phyloP scores from a whole-genome alignment of 2,329 filamentous ascomycete genomes.

The Karstenula rhodostoma region DNA sequence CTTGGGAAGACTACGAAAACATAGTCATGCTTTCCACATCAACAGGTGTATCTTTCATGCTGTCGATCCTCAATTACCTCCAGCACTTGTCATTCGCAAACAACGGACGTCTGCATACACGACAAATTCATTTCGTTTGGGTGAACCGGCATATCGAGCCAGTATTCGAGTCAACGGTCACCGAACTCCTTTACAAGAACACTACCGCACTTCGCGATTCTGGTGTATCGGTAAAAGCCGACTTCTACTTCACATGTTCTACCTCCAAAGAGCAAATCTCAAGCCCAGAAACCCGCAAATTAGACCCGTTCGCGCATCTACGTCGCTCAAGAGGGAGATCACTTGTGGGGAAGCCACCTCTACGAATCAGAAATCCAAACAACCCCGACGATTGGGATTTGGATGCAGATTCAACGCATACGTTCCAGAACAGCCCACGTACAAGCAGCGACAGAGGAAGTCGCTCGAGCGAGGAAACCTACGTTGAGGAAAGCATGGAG shows the following conservation, averaged over 20 bases:
- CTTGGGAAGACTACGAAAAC: constrained; percentile 35
- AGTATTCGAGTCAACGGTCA: constrained; percentile 33
- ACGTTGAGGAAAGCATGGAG: constrained; percentile 20
- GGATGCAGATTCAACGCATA: constrained; percentile 16
- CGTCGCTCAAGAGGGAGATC: constrained; percentile 18
- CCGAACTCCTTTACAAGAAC: constrained; percentile 24
- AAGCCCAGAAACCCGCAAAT: constrained; percentile 2
- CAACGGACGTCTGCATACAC: constrained; percentile 13
- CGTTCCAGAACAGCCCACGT: constrained; percentile 19
- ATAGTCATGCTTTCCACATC: constrained; percentile 33
- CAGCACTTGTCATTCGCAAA: constrained; percentile 29
- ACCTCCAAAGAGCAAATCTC: constrained; percentile 10
- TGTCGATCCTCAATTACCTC: constrained; percentile 37
- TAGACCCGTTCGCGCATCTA: constrained; percentile 37
- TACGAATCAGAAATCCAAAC: constrained; percentile 35
- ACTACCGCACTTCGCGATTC: constrained; percentile 25
- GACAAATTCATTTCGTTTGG: constrained; percentile 34
- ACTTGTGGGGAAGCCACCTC: constrained; percentile 15
- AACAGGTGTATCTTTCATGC: constrained; percentile 36
- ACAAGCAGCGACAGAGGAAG: constrained; percentile 15
- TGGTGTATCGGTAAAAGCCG: constrained; percentile 24
- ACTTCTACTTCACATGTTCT: constrained; percentile 32
- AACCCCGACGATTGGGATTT: constrained; percentile 27
- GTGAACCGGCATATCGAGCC: constrained; percentile 33
- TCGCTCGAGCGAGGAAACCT: constrained; percentile 25